phyloP scores from a whole-genome alignment of 106 monocot genomes.

The Dendrobium catenatum region DNA sequence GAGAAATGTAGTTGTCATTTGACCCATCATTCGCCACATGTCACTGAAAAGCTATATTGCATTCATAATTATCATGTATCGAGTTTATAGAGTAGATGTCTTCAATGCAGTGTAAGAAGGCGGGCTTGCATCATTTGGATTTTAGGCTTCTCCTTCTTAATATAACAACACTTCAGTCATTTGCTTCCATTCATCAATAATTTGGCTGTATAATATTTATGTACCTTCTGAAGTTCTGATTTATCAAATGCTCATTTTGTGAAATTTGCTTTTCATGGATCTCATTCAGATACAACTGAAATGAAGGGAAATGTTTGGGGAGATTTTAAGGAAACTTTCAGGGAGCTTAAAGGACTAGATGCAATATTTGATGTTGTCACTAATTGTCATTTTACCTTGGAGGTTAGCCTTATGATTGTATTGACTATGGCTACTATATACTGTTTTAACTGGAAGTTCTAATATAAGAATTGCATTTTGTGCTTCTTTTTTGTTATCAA shows the following conservation, averaged over 20 bases:
- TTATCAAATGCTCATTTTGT: background rate
- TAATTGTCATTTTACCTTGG: constrained; percentile 53
- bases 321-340: constrained; percentile 81
- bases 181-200: no score
- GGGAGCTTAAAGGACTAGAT: constrained; percentile 85
- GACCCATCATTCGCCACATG: no score
- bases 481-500: no score
- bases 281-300: constrained; percentile 64
- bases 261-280: background rate
- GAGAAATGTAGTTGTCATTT: background rate
- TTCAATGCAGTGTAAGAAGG: background rate
- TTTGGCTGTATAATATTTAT: no score
- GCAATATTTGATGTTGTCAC: constrained; percentile 61
- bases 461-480: no score
- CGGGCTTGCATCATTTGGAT: background rate
- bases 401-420: constrained; percentile 34
- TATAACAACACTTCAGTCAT: background rate
- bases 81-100: no score
- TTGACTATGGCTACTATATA: background rate
- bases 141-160: background rate
- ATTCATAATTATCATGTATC: no score
- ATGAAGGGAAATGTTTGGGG: constrained; percentile 37
- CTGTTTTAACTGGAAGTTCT: background rate
- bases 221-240: background rate
- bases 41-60: no score